Evolutionary conservation across 2,329 filamentous ascomycete genomes (phyloP).

Genomic region (Penicillium sclerotiorum): DNA sequence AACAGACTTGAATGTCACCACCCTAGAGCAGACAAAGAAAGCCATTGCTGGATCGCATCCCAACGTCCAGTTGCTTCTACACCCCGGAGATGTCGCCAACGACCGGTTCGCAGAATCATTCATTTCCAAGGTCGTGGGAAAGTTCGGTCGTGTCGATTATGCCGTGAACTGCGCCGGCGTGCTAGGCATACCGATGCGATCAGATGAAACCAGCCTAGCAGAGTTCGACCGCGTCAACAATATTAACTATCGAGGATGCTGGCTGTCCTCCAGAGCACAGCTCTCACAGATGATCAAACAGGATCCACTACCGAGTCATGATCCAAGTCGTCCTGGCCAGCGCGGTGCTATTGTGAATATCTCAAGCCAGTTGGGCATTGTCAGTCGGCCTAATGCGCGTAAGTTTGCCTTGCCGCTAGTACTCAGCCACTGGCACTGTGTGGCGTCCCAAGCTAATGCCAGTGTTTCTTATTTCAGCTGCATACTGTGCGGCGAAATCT

Average conservation of each 20-base stretch:
- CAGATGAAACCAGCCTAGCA: conserved; percentile 49
- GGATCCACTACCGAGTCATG: conserved; percentile 45
- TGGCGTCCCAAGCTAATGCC: no score
- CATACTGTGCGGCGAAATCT: conserved; percentile 62
- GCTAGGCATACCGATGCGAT: conserved; percentile 27
- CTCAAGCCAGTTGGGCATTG: conserved; percentile 56
- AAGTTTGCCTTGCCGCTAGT: conserved; percentile 32
- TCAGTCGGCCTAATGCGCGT: conserved; percentile 51
- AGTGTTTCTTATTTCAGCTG: conserved; percentile 48
- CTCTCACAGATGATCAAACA: conserved; percentile 52
- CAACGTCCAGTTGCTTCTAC: conserved; percentile 34
- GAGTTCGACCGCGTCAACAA: conserved; percentile 58
- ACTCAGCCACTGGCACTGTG: no score
- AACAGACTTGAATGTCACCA: conserved; percentile 53
- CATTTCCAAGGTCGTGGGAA: conserved; percentile 10
- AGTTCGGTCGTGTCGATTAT: conserved; percentile 56
- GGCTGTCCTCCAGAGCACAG: conserved; percentile 51
- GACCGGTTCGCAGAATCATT: conserved; percentile 49
- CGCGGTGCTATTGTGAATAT: conserved; percentile 57
- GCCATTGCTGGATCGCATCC: conserved; percentile 38
- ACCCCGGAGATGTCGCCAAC: conserved; percentile 53
- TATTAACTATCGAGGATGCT: conserved; percentile 59
- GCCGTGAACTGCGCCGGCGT: conserved; percentile 61
- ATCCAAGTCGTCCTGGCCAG: conserved; percentile 37
- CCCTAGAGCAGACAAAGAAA: conserved; percentile 38